A percentile compares a stretch with the other conserved stretches of the same genome.
phyloP scores from a whole-genome alignment of 495 filamentous ascomycete species.

The Friedmanniomyces simplex region DNA sequence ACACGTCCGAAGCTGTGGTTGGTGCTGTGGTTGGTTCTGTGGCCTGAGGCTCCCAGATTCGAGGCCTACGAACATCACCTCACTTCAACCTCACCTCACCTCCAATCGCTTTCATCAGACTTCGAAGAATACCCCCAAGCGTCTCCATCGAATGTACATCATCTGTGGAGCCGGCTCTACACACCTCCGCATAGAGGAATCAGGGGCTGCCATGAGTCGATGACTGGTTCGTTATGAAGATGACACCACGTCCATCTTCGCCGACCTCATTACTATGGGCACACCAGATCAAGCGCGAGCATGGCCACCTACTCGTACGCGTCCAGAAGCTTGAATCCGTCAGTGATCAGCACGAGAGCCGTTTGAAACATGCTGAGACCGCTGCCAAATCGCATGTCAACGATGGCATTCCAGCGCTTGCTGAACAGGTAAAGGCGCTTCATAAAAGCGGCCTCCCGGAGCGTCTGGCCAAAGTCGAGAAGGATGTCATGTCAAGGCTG shows the following conservation, averaged over 20 bases:
- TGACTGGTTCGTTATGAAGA: background rate
- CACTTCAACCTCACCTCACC: background rate
- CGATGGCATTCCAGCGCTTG: background rate
- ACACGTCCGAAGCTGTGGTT: too few relatives aligned
- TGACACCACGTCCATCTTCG: conserved; percentile 19
- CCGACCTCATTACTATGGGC: conserved; percentile 31
- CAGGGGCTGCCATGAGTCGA: background rate
- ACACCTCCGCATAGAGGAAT: too few relatives aligned
- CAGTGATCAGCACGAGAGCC: conserved; percentile 4
- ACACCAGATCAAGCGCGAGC: conserved; percentile 29
- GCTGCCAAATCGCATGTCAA: background rate
- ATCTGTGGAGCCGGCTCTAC: too few relatives aligned
- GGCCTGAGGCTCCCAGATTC: background rate
- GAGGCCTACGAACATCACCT: background rate
- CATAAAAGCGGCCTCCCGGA: background rate
- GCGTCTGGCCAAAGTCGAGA: conserved; percentile 2
- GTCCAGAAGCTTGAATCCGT: conserved; percentile 23
- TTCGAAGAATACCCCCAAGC: too few relatives aligned
- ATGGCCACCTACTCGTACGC: conserved; percentile 25
- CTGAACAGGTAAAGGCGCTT: conserved; percentile 7
- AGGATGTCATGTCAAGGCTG: conserved; percentile 4
- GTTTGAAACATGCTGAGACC: conserved; percentile 2
- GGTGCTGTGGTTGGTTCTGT: too few relatives aligned
- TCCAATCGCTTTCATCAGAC: too few relatives aligned
- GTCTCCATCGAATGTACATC: too few relatives aligned